phyloP scores from a whole-genome alignment of 805 yeast genomes.

The Saccharomycopsis babjevae region DNA sequence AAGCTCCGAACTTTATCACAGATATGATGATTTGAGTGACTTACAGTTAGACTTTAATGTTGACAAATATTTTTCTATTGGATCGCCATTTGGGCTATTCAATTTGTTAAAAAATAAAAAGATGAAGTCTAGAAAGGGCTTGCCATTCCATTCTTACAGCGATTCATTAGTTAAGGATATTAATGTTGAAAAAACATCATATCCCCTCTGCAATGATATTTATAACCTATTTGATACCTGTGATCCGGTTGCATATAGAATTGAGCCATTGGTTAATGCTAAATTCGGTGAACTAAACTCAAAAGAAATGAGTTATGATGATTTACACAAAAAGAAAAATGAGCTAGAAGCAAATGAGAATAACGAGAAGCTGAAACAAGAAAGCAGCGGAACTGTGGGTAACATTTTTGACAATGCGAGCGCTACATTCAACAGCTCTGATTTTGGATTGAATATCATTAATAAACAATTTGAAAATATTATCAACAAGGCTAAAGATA shows the following conservation, averaged over 20 bases:
- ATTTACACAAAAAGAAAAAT: neutral
- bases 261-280: slow-evolving; percentile 69
- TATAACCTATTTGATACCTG: slow-evolving; percentile 84
- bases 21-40: neutral
- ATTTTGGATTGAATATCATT: slow-evolving; percentile 2
- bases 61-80: slow-evolving; percentile 67
- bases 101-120: slow-evolving; percentile 58
- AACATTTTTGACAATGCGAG: neutral
- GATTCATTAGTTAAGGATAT: slow-evolving; percentile 13
- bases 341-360: neutral
- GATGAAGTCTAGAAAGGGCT: slow-evolving; percentile 34
- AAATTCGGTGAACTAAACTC: slow-evolving; percentile 43
- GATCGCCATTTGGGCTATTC: slow-evolving; percentile 87
- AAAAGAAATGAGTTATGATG: slow-evolving; percentile 42
- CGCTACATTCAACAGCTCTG: neutral
- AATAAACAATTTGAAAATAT: slow-evolving; percentile 9
- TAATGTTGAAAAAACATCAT: slow-evolving; percentile 21
- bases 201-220: slow-evolving; percentile 53
- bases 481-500: neutral
- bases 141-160: slow-evolving; percentile 1
- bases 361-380: neutral
- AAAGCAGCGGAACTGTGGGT: neutral
- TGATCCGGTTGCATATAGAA: slow-evolving; percentile 83
- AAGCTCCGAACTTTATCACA: neutral
- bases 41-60: slow-evolving; percentile 55